Conservation (phyloP, 2,329 filamentous ascomycete genomes). For the Calonectria naviculata region DNA sequence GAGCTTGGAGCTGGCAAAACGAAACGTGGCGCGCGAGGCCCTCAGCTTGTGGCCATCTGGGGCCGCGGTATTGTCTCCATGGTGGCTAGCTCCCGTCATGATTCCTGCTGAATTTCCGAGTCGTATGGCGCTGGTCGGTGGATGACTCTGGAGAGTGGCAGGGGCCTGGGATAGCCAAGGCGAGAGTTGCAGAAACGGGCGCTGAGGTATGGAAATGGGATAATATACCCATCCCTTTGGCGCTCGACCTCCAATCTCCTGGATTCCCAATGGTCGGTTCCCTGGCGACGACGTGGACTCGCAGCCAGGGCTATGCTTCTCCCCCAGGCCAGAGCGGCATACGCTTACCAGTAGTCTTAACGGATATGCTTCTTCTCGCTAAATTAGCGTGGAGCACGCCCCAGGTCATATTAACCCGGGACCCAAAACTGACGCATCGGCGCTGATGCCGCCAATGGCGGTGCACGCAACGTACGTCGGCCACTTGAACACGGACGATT, state of each 20-base stretch:
- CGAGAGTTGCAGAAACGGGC: too few relatives aligned
- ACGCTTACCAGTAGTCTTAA: neutral
- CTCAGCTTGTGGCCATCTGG: conserved; percentile 1
- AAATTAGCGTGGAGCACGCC: neutral
- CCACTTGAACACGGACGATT: too few relatives aligned
- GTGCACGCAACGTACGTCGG: too few relatives aligned
- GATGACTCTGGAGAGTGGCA: neutral
- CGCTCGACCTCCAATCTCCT: too few relatives aligned
- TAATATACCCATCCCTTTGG: neutral
- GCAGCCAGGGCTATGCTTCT: too few relatives aligned
- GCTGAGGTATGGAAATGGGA: neutral
- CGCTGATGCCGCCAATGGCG: too few relatives aligned
- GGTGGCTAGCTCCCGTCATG: neutral
- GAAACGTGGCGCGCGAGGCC: conserved; percentile 2
- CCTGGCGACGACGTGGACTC: too few relatives aligned
- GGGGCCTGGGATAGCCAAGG: too few relatives aligned
- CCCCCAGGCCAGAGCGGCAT: neutral
- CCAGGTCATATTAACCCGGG: neutral
- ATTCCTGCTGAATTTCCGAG: neutral
- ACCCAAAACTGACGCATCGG: neutral
- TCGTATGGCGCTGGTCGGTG: too few relatives aligned
- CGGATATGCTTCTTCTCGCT: neutral
- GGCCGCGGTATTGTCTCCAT: neutral
- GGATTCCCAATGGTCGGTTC: too few relatives aligned
- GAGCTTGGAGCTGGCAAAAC: conserved; percentile 8